Conservation (phyloP, 2,329 filamentous ascomycete species). For the Uncinocarpus reesii region DNA sequence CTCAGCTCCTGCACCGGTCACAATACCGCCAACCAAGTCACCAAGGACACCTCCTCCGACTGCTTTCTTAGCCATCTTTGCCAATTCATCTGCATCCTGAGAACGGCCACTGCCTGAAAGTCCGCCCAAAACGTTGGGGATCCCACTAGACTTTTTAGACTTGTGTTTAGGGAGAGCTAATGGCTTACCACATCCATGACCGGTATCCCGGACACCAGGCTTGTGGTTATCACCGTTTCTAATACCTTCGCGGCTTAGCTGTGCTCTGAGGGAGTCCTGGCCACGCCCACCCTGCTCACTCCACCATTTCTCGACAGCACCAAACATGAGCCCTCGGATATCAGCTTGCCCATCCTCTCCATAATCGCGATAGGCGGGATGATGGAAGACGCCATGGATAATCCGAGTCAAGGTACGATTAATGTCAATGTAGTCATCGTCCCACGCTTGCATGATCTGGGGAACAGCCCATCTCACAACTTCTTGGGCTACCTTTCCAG, state of each 20-base stretch:
- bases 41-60: constrained; percentile 57
- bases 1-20: constrained; percentile 41
- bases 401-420: constrained; percentile 64
- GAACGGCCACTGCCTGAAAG: constrained; percentile 19
- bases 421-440: constrained; percentile 61
- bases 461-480: constrained; percentile 79
- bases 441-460: constrained; percentile 79
- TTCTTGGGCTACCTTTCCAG: constrained; percentile 68
- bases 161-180: constrained; percentile 54
- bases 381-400: constrained; percentile 73
- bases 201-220: constrained; percentile 69
- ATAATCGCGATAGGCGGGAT: constrained; percentile 65
- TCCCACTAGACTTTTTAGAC: constrained; percentile 20
- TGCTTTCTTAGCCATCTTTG: constrained; percentile 48
- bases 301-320: constrained; percentile 80
- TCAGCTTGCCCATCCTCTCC: constrained; percentile 62
- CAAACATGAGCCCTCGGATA: constrained; percentile 66
- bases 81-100: constrained; percentile 29
- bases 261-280: constrained; percentile 57
- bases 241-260: constrained; percentile 71
- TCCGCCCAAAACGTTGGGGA: constrained; percentile 22
- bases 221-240: constrained; percentile 72
- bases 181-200: constrained; percentile 74
- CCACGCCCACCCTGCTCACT: constrained; percentile 50
- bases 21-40: constrained; percentile 59